Evolutionary conservation across 2,329 filamentous ascomycete species (phyloP).

Genomic region (Simplicillium sp.): DNA sequence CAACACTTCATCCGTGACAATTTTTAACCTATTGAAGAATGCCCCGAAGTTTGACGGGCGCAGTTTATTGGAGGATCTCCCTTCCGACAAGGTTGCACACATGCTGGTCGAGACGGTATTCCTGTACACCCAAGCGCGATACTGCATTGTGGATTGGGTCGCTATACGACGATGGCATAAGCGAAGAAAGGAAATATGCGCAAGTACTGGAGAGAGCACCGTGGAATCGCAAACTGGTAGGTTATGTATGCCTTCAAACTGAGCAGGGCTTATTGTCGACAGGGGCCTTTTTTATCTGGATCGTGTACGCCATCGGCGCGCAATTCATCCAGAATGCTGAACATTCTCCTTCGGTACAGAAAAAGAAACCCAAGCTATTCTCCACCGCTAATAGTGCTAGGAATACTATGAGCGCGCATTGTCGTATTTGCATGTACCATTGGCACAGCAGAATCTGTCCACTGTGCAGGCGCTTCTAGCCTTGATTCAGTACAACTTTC

Average conservation of each 20-base stretch:
- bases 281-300: constrained; percentile 3
- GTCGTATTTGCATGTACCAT: neutral
- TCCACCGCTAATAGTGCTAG: neutral
- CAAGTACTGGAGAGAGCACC: neutral
- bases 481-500: constrained; percentile 4
- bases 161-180: constrained; percentile 2
- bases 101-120: neutral
- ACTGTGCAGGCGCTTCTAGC: constrained; percentile 3
- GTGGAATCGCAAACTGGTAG: constrained; percentile 1
- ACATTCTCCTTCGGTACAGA: neutral
- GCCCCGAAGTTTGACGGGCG: too few relatives aligned
- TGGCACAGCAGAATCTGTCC: constrained; percentile 2
- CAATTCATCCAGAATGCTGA: neutral
- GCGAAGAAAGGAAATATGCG: constrained; percentile 1
- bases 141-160: constrained; percentile 6
- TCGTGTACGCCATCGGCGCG: constrained; percentile 2
- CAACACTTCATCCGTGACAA: too few relatives aligned
- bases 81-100: neutral
- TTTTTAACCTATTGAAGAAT: too few relatives aligned
- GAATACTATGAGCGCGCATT: constrained; percentile 2
- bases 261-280: neutral
- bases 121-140: constrained; percentile 4
- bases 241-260: neutral
- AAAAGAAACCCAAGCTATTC: neutral
- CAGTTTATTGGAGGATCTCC: neutral